A percentile compares a stretch with the other conserved stretches of the same genome.
phyloP scores from a whole-genome alignment of 2,329 filamentous ascomycete species.

The Diaporthe humulicola region DNA sequence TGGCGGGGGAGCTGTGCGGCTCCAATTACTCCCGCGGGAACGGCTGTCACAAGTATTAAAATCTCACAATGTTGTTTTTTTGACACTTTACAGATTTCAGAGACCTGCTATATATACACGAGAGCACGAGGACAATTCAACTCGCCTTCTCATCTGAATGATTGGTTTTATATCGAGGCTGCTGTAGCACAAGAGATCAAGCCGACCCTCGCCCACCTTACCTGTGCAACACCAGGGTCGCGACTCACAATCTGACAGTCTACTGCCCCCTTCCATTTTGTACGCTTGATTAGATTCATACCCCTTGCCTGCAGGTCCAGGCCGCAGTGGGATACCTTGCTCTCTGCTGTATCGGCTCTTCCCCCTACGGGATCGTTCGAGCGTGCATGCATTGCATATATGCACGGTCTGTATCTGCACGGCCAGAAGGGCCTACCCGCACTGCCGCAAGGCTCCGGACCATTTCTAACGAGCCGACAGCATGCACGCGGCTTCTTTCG shows the following conservation, averaged over 20 bases:
- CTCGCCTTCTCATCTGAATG: neutral
- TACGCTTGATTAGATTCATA: neutral
- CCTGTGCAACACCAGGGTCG: neutral
- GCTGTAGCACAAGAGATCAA: neutral
- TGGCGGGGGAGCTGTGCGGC: neutral
- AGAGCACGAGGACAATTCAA: neutral
- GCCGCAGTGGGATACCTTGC: neutral
- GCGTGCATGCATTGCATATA: constrained; percentile 1
- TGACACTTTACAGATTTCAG: neutral
- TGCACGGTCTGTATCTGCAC: neutral
- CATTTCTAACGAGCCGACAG: neutral
- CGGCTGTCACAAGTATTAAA: constrained; percentile 2
- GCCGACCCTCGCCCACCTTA: neutral
- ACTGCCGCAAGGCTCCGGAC: neutral
- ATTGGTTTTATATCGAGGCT: neutral
- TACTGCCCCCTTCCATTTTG: neutral
- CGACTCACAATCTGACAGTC: constrained; percentile 1
- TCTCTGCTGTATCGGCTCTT: neutral
- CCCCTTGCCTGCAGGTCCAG: constrained; percentile 18
- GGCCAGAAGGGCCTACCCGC: neutral
- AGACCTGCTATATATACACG: neutral
- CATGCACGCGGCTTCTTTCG: constrained; percentile 11
- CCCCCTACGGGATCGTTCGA: constrained; percentile 22
- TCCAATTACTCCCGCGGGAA: neutral
- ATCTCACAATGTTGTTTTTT: neutral